Evolutionary conservation across 2,329 filamentous ascomycete genomes (phyloP).

Genomic region (Xylariomycetidae sp.): DNA sequence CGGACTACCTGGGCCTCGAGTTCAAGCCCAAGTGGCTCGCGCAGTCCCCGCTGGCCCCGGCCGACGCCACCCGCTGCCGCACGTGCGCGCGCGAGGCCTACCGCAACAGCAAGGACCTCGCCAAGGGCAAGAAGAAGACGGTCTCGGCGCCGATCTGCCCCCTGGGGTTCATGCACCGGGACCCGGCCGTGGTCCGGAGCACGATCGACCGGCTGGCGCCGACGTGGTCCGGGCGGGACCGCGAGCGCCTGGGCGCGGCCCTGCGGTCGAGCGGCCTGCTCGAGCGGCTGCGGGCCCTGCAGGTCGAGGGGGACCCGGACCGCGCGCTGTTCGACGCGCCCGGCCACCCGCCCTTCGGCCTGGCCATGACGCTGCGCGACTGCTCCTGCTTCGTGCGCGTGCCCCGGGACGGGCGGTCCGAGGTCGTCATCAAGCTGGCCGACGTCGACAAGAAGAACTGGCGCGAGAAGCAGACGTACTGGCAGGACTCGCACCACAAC

Average conservation of each 20-base stretch:
- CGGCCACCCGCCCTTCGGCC: slow-evolving; percentile 44
- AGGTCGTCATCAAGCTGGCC: slow-evolving; percentile 58
- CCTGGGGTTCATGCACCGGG: slow-evolving; percentile 54
- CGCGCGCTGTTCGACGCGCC: slow-evolving; percentile 39
- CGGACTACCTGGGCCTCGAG: slow-evolving; percentile 50
- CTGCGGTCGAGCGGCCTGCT: slow-evolving; percentile 35
- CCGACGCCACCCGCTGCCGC: slow-evolving; percentile 60
- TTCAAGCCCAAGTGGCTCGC: slow-evolving; percentile 84
- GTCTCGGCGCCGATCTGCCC: slow-evolving; percentile 53
- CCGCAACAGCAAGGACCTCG: slow-evolving; percentile 41
- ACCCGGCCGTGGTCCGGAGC: slow-evolving; percentile 38
- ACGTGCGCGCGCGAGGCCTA: slow-evolving; percentile 60
- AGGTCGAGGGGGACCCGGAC: slow-evolving; percentile 35
- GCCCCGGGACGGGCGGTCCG: slow-evolving; percentile 10
- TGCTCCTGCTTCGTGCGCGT: slow-evolving; percentile 71
- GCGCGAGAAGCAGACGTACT: slow-evolving; percentile 62
- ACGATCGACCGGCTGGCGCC: slow-evolving; percentile 38
- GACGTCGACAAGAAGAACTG: slow-evolving; percentile 76
- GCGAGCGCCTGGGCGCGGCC: slow-evolving; percentile 31
- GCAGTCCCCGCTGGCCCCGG: slow-evolving; percentile 69
- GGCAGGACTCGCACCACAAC: slow-evolving; percentile 58
- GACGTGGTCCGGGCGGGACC: slow-evolving; percentile 23
- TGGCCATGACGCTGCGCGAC: slow-evolving; percentile 78
- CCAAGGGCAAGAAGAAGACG: slow-evolving; percentile 31
- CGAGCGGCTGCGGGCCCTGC: slow-evolving; percentile 27